Percentiles rank a stretch among this genome's conserved stretches.
Evolutionary conservation across 108 stramenopile species (phyloP).

Genomic region (Cyclotella cryptica): DNA sequence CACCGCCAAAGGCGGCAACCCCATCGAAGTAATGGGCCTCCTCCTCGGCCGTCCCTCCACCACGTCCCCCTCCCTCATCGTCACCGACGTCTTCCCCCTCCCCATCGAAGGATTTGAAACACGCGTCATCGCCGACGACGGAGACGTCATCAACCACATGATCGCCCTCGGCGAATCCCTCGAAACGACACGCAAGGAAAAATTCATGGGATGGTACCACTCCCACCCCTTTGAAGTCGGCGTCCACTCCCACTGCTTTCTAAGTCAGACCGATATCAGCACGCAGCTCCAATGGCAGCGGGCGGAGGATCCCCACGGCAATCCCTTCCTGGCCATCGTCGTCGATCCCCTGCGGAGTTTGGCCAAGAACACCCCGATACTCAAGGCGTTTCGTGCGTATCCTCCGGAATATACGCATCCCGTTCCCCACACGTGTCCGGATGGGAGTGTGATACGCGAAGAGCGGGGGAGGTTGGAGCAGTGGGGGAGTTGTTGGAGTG

Average conservation of each 20-base stretch:
- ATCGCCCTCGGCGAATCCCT: conserved; percentile 93
- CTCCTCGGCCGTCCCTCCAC: conserved; percentile 84
- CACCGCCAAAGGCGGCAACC: conserved; percentile 89
- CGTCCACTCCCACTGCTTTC: conserved; percentile 88
- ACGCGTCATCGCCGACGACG: conserved; percentile 94
- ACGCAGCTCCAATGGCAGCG: conserved; percentile 98
- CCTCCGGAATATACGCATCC: conserved; percentile 89
- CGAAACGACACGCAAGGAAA: conserved; percentile 90
- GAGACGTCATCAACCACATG: conserved; percentile 97
- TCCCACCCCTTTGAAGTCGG: conserved; percentile 98
- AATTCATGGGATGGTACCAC: conserved; percentile 98
- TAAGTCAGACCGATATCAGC: conserved; percentile 92
- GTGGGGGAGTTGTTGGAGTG: conserved; percentile 97
- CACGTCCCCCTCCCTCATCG: conserved; percentile 72
- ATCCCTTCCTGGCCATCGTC: conserved; percentile 97
- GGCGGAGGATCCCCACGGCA: conserved; percentile 95
- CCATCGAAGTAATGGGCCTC: conserved; percentile 97
- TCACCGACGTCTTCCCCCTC: conserved; percentile 96
- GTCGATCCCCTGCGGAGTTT: conserved; percentile 88
- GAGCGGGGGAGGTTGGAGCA: conserved; percentile 82
- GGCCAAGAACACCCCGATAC: conserved; percentile 75
- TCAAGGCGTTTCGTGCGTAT: conserved; percentile 97
- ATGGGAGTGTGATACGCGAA: conserved; percentile 77
- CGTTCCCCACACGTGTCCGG: conserved; percentile 82
- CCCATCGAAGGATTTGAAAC: conserved; percentile 99